Evolutionary conservation across 495 filamentous ascomycete species (phyloP).

Genomic region (Oidiodendron maius): DNA sequence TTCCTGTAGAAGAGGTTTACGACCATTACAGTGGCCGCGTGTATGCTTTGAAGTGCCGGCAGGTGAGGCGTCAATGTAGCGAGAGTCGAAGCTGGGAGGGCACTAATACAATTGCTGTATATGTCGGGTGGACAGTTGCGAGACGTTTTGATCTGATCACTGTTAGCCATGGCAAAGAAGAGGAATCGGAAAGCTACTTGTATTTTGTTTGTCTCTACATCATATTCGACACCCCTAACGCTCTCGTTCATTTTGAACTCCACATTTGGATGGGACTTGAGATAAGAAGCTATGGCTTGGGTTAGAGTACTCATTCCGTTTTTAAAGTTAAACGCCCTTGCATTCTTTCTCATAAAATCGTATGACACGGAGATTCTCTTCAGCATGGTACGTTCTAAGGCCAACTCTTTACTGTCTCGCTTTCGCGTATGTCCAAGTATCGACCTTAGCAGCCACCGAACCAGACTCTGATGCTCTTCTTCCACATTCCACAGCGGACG

Average conservation of each 20-base stretch:
- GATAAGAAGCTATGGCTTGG: slow-evolving; percentile 32
- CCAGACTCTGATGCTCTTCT: slow-evolving; percentile 22
- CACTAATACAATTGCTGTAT: slow-evolving; percentile 66
- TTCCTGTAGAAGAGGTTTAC: slow-evolving; percentile 81
- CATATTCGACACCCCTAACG: slow-evolving; percentile 24
- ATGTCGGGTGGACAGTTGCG: slow-evolving; percentile 9
- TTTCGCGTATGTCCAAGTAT: neutral
- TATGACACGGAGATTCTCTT: neutral
- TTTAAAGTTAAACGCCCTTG: slow-evolving; percentile 54
- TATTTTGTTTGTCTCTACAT: slow-evolving; percentile 11
- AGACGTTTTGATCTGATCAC: slow-evolving; percentile 25
- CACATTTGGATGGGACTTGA: slow-evolving; percentile 39
- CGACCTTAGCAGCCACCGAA: neutral
- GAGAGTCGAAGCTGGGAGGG: slow-evolving; percentile 51
- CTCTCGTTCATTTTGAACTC: slow-evolving; percentile 33
- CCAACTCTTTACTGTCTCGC: neutral
- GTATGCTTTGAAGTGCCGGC: slow-evolving; percentile 45
- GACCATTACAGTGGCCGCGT: slow-evolving; percentile 77
- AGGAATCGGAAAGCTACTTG: slow-evolving; percentile 18
- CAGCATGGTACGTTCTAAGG: neutral
- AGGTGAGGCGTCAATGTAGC: slow-evolving; percentile 35
- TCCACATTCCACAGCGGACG: slow-evolving; percentile 49
- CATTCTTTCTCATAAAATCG: neutral
- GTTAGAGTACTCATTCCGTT: slow-evolving; percentile 45
- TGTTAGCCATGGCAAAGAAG: slow-evolving; percentile 3